These are phyloP conservation scores for Monosporascus sp. DNA, from an alignment of 2,329 filamentous ascomycete genomes.

Conservation along the genomic window DNA sequence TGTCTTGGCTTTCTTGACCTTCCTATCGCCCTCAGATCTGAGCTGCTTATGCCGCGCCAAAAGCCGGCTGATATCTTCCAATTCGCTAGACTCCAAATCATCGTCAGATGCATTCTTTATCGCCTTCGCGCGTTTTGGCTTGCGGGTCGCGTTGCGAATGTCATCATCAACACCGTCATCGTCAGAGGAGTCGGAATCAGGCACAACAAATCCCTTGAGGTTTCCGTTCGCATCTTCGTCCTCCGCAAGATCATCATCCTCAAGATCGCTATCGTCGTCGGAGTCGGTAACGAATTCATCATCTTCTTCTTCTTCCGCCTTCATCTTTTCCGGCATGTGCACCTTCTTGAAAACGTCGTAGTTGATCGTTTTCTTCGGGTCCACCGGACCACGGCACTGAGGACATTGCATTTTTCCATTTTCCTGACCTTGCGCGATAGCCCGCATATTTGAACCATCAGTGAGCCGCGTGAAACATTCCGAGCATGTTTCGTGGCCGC, in stretches of 20 bases:
- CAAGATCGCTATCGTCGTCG: constrained; percentile 23
- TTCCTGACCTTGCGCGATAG: constrained; percentile 57
- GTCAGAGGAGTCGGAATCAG: constrained; percentile 26
- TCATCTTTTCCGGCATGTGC: constrained; percentile 53
- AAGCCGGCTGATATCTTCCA: constrained; percentile 9
- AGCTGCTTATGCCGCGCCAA: constrained; percentile 14
- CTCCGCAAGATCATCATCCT: constrained; percentile 30
- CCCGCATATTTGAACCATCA: constrained; percentile 51
- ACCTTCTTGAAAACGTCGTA: constrained; percentile 68
- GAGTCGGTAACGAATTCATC: constrained; percentile 31
- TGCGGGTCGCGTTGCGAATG: constrained; percentile 19
- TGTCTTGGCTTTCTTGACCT: constrained; percentile 35
- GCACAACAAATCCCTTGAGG: constrained; percentile 20
- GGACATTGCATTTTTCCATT: constrained; percentile 61
- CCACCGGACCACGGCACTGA: constrained; percentile 64
- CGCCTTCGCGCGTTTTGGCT: constrained; percentile 21
- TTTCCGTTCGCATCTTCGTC: constrained; percentile 24
- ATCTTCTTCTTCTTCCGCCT: constrained; percentile 28
- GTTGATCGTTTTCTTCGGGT: constrained; percentile 67
- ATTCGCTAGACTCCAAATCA: constrained; percentile 8
- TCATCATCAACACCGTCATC: constrained; percentile 30
- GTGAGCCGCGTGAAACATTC: constrained; percentile 69
- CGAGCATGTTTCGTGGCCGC: constrained; percentile 73
- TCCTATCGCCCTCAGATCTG: constrained; percentile 11
- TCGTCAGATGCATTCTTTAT: constrained; percentile 21